These are phyloP conservation scores for Mortierella alpina DNA, from an alignment of 192 early-diverging fungal genomes.

Conservation along the genomic window DNA sequence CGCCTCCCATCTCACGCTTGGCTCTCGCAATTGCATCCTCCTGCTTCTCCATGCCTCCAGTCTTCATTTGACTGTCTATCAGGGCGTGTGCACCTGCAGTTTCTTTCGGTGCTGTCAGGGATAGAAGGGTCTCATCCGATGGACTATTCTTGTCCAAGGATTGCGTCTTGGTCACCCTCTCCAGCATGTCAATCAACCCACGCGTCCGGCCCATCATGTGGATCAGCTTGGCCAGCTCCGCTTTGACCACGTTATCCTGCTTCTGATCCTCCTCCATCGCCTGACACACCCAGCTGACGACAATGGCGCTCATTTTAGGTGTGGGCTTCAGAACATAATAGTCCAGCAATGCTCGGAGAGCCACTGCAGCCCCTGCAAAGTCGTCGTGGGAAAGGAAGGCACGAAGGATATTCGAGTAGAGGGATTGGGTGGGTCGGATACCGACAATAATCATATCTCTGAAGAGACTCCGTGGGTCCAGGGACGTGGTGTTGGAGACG, in stretches of 20 bases:
- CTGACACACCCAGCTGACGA: slow-evolving; percentile 29
- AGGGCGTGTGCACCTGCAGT: too few relatives aligned
- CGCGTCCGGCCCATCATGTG: slow-evolving; percentile 22
- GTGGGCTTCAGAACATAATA: slow-evolving; percentile 28
- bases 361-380: slow-evolving; percentile 30
- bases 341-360: slow-evolving; percentile 25
- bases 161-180: slow-evolving; percentile 8
- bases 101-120: too few relatives aligned
- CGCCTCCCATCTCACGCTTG: slow-evolving; percentile 44
- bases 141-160: background rate
- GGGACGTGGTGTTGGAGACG: background rate
- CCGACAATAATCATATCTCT: slow-evolving; percentile 51
- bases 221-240: slow-evolving; percentile 26
- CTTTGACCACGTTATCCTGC: background rate
- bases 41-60: background rate
- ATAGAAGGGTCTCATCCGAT: background rate
- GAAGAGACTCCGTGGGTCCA: slow-evolving; percentile 30
- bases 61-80: too few relatives aligned
- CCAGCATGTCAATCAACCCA: slow-evolving; percentile 36
- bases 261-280: slow-evolving; percentile 11
- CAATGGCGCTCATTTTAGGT: slow-evolving; percentile 46
- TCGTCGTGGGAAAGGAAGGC: slow-evolving; percentile 34
- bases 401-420: slow-evolving; percentile 41
- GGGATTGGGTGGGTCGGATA: slow-evolving; percentile 22
- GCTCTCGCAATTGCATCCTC: background rate